Evolutionary conservation across 2,329 filamentous ascomycete species (phyloP).

Genomic region (Zymoseptoria brevis): DNA sequence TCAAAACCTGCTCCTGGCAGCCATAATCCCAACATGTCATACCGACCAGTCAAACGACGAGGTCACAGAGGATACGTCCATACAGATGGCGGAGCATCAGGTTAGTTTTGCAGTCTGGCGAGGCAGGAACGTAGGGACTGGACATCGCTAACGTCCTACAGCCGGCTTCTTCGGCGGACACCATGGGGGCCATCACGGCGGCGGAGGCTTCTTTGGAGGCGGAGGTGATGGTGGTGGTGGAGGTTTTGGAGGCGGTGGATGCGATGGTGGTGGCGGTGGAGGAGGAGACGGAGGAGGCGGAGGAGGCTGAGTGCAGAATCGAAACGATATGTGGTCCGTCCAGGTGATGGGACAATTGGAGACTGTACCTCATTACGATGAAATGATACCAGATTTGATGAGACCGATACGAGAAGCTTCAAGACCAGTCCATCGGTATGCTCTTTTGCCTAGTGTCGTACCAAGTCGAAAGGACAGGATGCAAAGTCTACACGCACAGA

Average conservation of each 20-base stretch:
- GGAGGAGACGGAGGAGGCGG: neutral
- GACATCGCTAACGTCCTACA: neutral
- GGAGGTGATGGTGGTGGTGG: neutral
- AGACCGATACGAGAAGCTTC: neutral
- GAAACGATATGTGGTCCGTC: neutral
- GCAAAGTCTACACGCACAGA: neutral
- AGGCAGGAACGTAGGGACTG: neutral
- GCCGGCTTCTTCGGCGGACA: slow-evolving; percentile 1
- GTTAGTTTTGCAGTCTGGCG: neutral
- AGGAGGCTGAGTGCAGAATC: neutral
- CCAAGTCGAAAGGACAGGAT: neutral
- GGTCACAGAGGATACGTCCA: neutral
- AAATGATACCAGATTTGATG: neutral
- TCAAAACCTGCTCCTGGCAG: neutral
- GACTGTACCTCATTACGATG: neutral
- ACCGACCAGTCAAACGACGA: neutral
- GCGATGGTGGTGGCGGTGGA: neutral
- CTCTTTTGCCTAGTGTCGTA: neutral
- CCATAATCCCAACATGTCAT: neutral
- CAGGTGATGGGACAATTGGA: neutral
- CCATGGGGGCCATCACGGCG: neutral
- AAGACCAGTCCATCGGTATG: neutral
- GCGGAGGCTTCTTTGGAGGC: neutral
- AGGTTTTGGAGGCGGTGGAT: neutral
- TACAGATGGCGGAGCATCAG: neutral